A percentile compares a stretch with the other conserved stretches of the same genome.
These are phyloP conservation scores for Carnegiea gigantea DNA, from an alignment of 179 eudicot species.

Conservation along the genomic window DNA sequence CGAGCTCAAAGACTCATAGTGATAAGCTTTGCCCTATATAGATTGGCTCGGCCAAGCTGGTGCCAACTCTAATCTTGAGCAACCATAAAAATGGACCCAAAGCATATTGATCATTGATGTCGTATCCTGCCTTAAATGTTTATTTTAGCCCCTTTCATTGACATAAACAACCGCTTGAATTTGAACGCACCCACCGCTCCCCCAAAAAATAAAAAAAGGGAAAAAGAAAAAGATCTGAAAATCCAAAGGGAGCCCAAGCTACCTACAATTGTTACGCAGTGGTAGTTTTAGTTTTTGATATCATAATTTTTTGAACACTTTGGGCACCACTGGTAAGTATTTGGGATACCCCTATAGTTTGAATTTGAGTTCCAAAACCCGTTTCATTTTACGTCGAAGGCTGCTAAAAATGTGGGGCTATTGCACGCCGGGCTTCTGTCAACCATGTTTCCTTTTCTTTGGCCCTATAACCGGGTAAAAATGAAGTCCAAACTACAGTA, in stretches of 20 bases:
- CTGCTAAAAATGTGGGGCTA: background rate
- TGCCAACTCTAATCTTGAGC: too few species aligned
- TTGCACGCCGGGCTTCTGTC: background rate
- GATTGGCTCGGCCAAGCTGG: too few species aligned
- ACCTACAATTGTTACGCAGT: background rate
- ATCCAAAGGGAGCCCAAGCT: background rate
- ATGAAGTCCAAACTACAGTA: background rate
- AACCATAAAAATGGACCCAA: background rate
- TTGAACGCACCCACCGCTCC: too few species aligned
- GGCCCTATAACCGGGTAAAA: background rate
- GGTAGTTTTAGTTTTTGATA: background rate
- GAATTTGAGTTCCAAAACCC: background rate
- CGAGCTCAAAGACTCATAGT: too few species aligned
- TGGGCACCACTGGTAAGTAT: too few species aligned
- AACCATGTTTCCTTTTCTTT: background rate
- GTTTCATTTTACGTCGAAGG: background rate
- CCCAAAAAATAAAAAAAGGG: too few species aligned
- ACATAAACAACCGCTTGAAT: background rate
- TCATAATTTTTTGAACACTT: background rate
- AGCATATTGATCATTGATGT: background rate
- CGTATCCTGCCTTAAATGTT: background rate
- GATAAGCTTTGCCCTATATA: too few species aligned
- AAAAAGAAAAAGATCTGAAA: background rate
- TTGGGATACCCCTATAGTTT: background rate
- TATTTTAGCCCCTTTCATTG: background rate